Conservation (phyloP, 805 yeast species). For the Kodamaea leandrae region DNA sequence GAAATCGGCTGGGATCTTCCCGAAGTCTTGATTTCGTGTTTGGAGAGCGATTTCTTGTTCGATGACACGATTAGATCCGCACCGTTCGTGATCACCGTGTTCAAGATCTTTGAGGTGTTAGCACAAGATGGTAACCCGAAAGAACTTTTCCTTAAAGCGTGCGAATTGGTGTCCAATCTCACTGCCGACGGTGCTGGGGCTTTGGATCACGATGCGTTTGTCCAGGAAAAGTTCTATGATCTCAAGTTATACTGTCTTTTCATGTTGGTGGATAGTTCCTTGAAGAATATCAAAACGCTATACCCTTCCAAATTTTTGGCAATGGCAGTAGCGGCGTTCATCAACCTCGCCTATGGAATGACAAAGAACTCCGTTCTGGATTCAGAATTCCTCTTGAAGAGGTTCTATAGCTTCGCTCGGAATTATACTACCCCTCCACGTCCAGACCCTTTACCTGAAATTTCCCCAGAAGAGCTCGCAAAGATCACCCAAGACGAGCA, state of each 20-base stretch:
- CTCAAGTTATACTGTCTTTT: conserved; percentile 63
- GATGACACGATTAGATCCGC: conserved; percentile 29
- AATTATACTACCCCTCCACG: conserved; percentile 44
- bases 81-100: conserved; percentile 37
- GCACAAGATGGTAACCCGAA: conserved; percentile 75
- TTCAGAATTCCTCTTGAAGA: conserved; percentile 44
- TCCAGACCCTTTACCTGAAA: conserved; percentile 18
- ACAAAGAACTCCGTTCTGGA: conserved; percentile 10
- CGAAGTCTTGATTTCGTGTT: conserved; percentile 53
- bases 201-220: conserved; percentile 1
- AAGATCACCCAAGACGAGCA: conserved; percentile 52
- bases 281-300: conserved; percentile 61
- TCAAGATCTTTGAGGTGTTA: conserved; percentile 58
- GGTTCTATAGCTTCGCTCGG: conserved; percentile 62
- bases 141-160: conserved; percentile 68
- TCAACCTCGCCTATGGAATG: conserved; percentile 47
- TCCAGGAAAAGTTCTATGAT: conserved; percentile 38
- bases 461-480: conserved; percentile 37
- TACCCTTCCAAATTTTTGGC: conserved; percentile 80
- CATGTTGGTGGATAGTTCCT: conserved; percentile 59
- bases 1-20: conserved; percentile 96
- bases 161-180: conserved; percentile 56
- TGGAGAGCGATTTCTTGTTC: conserved; percentile 38
- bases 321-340: conserved; percentile 59
- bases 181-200: conserved; percentile 14